Evolutionary conservation across 2,329 filamentous ascomycete genomes (phyloP).

Genomic region (Salinomyces thailandicus): DNA sequence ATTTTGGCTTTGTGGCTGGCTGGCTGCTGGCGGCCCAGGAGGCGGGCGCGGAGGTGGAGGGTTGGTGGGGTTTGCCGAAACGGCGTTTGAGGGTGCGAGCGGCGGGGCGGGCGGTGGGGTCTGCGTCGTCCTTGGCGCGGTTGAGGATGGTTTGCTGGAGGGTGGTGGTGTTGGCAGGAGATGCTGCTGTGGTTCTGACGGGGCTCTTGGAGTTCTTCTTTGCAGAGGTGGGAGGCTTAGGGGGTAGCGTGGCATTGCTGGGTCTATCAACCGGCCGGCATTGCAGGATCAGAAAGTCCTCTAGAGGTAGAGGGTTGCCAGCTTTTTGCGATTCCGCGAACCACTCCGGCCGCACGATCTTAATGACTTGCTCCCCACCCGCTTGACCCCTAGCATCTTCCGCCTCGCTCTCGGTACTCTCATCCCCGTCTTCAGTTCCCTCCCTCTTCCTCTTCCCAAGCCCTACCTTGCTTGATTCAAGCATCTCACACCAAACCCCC

Average conservation of each 20-base stretch:
- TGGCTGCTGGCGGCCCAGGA: slow-evolving; percentile 20
- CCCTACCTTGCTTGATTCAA: slow-evolving; percentile 11
- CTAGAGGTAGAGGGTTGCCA: slow-evolving; percentile 35
- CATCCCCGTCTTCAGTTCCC: slow-evolving; percentile 1
- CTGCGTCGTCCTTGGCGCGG: slow-evolving; percentile 39
- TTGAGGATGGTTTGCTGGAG: slow-evolving; percentile 33
- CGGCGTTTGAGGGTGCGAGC: slow-evolving; percentile 20
- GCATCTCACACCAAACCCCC: slow-evolving; percentile 50
- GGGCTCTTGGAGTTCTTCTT: slow-evolving; percentile 6
- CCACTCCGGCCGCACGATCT: slow-evolving; percentile 46
- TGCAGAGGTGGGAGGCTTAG: background rate
- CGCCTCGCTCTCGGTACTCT: slow-evolving; percentile 27
- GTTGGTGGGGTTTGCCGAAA: slow-evolving; percentile 9
- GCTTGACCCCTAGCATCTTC: slow-evolving; percentile 8
- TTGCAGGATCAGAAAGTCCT: slow-evolving; percentile 42
- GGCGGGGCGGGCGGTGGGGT: slow-evolving; percentile 3
- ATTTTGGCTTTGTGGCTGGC: slow-evolving; percentile 15
- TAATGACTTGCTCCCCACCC: slow-evolving; percentile 29
- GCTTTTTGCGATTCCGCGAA: slow-evolving; percentile 37
- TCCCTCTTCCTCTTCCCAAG: slow-evolving; percentile 2
- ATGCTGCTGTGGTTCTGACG: slow-evolving; percentile 4
- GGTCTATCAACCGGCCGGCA: slow-evolving; percentile 32
- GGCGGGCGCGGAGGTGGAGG: slow-evolving; percentile 1
- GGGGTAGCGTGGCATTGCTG: background rate
- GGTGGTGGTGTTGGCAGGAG: slow-evolving; percentile 2